Evolutionary conservation across 2,329 filamentous ascomycete genomes (phyloP), one percentile per base, ranked within the genome.

Genomic region (Neurospora crassa): DNA sequence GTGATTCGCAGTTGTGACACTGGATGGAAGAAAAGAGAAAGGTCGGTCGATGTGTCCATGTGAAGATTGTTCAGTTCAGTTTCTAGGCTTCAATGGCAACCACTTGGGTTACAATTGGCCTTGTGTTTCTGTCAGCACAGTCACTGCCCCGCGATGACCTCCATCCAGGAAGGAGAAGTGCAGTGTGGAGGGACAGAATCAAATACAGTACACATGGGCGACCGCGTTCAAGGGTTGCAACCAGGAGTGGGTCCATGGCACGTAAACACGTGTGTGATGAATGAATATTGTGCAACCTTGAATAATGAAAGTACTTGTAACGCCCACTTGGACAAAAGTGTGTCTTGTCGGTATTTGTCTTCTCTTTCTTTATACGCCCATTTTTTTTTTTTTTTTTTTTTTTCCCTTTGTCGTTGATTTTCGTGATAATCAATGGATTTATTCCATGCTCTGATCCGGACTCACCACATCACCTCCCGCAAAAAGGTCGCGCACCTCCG

Each of bases 401-500:
- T 18, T 11, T 63, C n/a, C n/a, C 5, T 8, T 18, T 11, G 53
- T 34, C 53, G 18, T 63, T 63, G 53, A 63, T 10, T 34, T 14
- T 34, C 16, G 18, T 47, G 24, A 37, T 11, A 29, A 43, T 43
- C 34, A 11, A 75, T 76, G 72, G 47, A 37, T 18, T 69, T 76
- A 4, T 83, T 79, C 73, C 81, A 80, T 77, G 87, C 90, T 40
- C 82, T 94, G 67, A 92, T 94, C 72, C 87, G 91, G 69, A 94
- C 92, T 0, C 92, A 94, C 76, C 92, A 94, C 79, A 93, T 94
- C 77, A 94, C 91, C 4, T 93, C 90, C 0, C 89, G 91, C 74
- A 93, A 93, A 78, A 94, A 94, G 78, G 80, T 86, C 0, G 80
- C 82, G 8, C 81, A 80, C 71, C 84, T 94, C 29, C 87, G 84